Conservation (phyloP, 768 basidiomycete species). For the Tephrocybe sp. region DNA sequence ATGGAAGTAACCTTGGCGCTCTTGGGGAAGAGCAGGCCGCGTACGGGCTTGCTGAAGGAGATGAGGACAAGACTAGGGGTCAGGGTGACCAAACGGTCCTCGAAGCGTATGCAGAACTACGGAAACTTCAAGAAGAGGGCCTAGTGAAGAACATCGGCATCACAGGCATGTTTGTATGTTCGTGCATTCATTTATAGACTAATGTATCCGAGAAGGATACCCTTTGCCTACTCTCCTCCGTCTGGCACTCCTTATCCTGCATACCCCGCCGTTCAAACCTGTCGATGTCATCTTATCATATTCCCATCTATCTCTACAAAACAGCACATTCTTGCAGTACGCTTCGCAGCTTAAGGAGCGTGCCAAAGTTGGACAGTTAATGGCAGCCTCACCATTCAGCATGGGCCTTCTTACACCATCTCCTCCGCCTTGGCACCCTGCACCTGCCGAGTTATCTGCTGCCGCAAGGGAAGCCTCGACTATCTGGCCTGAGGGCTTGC, state of each 20-base stretch:
- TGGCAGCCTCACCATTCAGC: constrained; percentile 80
- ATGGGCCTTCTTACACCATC: constrained; percentile 73
- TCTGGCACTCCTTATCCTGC: constrained; percentile 71
- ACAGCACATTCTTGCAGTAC: constrained; percentile 58
- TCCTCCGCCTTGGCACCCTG: constrained; percentile 77
- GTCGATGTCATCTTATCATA: constrained; percentile 81
- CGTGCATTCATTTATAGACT: background rate
- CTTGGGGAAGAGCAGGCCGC: constrained; percentile 49
- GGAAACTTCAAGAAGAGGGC: constrained; percentile 71
- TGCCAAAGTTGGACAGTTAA: constrained; percentile 65
- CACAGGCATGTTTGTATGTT: constrained; percentile 49
- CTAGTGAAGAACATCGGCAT: constrained; percentile 75
- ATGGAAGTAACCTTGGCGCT: constrained; percentile 59
- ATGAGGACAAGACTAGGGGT: constrained; percentile 58
- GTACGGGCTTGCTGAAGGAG: constrained; percentile 66
- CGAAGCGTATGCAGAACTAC: constrained; percentile 64
- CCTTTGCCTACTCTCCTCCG: constrained; percentile 84
- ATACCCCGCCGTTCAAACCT: constrained; percentile 65
- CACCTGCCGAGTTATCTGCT: constrained; percentile 47
- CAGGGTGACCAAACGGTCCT: constrained; percentile 74
- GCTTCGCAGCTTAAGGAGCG: constrained; percentile 56
- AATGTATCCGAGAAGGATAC: constrained; percentile 50
- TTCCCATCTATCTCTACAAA: constrained; percentile 79
- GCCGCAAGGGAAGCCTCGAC: constrained; percentile 41
- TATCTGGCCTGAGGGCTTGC: constrained; percentile 48